Evolutionary conservation across 78 protist species (phyloP).

Genomic region (Emiliania huxleyi): DNA sequence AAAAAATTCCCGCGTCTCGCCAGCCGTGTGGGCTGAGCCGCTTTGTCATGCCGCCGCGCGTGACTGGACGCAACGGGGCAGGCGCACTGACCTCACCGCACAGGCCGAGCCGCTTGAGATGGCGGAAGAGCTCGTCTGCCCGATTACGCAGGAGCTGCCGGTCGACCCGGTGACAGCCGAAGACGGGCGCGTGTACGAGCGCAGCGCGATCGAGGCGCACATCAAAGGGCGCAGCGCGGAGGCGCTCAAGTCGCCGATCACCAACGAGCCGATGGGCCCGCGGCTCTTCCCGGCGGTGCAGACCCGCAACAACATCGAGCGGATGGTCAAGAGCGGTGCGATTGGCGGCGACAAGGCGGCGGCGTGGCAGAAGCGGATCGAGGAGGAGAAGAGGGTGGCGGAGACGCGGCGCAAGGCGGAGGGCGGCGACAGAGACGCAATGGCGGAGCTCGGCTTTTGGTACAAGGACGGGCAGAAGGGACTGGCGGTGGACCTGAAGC

Average conservation of each 20-base stretch:
- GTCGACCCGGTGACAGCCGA: not conserved
- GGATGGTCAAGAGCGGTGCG: not conserved
- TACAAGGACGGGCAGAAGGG: not conserved
- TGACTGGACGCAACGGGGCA: no score
- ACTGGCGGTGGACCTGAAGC: not conserved
- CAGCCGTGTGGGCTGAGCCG: no score
- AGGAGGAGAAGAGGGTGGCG: not conserved
- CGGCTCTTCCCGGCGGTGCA: not conserved
- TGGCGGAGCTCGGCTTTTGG: not conserved
- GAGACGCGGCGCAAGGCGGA: not conserved
- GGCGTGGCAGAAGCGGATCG: not conserved
- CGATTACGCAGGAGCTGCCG: not conserved
- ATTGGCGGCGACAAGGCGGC: not conserved
- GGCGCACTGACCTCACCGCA: no score
- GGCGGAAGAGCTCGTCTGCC: not conserved
- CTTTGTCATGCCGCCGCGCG: no score
- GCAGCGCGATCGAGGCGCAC: not conserved
- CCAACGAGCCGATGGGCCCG: not conserved
- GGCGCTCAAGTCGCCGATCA: not conserved
- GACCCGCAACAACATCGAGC: not conserved
- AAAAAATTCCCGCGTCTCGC: no score
- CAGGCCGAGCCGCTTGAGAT: no score
- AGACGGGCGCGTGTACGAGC: not conserved
- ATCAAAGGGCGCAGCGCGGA: not conserved
- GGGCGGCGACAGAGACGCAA: not conserved